phyloP scores from a whole-genome alignment of 139 green algal genomes.

The Coccomyxa sp. region DNA sequence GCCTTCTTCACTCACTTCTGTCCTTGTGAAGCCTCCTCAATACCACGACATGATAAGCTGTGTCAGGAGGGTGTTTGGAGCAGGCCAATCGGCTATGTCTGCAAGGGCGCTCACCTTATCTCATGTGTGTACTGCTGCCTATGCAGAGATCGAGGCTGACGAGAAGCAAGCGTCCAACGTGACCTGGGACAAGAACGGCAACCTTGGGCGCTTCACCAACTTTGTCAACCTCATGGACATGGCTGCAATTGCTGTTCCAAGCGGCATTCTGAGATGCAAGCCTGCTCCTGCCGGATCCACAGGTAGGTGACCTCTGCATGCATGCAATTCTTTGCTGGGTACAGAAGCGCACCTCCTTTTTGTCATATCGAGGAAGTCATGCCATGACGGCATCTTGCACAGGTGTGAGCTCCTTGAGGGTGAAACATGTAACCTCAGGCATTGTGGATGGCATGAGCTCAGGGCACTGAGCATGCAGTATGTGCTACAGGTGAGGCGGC shows the following conservation, averaged over 20 bases:
- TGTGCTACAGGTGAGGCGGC: slow-evolving; percentile 4
- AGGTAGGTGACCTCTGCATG: too few relatives aligned
- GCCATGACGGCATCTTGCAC: not conserved
- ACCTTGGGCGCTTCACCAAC: slow-evolving; percentile 76
- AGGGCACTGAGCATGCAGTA: not conserved
- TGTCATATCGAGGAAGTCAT: not conserved
- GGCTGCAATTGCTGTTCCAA: slow-evolving; percentile 65
- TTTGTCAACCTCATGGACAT: slow-evolving; percentile 84
- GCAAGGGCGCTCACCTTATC: not conserved
- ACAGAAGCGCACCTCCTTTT: not conserved
- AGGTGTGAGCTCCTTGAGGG: not conserved
- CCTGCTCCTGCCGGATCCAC: not conserved
- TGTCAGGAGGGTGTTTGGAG: not conserved
- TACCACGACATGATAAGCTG: too few relatives aligned
- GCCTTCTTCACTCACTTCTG: not conserved
- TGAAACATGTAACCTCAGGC: not conserved
- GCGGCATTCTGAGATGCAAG: slow-evolving; percentile 35
- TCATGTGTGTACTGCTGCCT: not conserved
- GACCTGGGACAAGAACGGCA: slow-evolving; percentile 56
- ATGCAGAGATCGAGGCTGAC: slow-evolving; percentile 5
- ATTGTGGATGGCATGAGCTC: not conserved
- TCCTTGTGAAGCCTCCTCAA: not conserved
- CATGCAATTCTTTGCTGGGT: not conserved
- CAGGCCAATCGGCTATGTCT: not conserved
- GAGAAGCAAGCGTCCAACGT: slow-evolving; percentile 3